Base-by-base conservation (phyloP, 176 grass and related monocot genomes). In the Oryza coarctata region DNA sequence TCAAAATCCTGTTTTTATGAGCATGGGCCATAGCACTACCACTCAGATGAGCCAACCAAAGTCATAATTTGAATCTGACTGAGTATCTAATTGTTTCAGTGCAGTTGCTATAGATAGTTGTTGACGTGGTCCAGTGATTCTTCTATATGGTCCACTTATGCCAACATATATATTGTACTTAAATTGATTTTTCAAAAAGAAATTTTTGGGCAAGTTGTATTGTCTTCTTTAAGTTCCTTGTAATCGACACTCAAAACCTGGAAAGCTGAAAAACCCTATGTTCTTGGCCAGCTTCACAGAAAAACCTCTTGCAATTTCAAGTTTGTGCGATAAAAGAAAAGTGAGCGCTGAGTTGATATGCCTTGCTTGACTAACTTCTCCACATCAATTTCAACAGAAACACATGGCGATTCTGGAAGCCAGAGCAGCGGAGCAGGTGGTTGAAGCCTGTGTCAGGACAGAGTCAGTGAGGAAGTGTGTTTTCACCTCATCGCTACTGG, bases 391-490 rank as follows among this genome's bases (percentile, higher is more conserved):
- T 78, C 28, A 31, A 71, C 85, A 99, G 96, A 99, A 95, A 67
- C 93, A 93, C 76, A 99, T 99, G 96, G 93, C 96, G 9, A 68
- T 66, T 67, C 32, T 88, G 69, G 96, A 99, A 50, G 85, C 85
- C 5, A 99, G 85, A 57, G 93, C 93, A 2, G 90, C 96, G 11
- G 93, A 99, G 85, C 85, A 80, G 23, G 93, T 99, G 80, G 87
- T 95, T 0, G 93, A 93, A 87, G 93, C 96, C n/a, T 99, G 93
- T 31, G 93, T 93, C 22, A 87, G 87, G 63, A 92, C 96, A 7
- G 90, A 88, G 74, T 93, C 96, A 3, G 93, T 95, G 62, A 88
- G 89, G 63, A 95, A 91, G 80, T 98, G 96, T 20, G 90, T 98
- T 1, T 93, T 98, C 72, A 95, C 96, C 33, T 98, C 96, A 13